phyloP scores from a whole-genome alignment of 2,329 filamentous ascomycete species.

The Claviceps cyperi region DNA sequence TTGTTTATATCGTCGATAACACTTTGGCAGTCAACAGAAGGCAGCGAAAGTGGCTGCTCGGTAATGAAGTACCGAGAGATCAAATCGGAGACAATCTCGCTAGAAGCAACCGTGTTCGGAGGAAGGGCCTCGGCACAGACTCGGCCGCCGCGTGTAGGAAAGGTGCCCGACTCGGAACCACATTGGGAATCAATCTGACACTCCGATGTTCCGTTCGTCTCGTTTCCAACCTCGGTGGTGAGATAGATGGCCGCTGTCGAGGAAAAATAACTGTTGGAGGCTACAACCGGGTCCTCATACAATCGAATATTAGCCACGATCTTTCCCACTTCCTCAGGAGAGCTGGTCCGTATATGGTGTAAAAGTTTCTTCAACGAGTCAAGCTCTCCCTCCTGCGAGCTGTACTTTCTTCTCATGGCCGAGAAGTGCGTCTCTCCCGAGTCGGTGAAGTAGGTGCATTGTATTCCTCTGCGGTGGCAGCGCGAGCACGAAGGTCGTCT shows the following conservation, averaged over 20 bases:
- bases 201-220: neutral
- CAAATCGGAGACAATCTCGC: neutral
- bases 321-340: neutral
- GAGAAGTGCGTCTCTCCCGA: constrained; percentile 2
- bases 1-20: constrained; percentile 1
- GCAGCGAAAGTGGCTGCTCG: neutral
- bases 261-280: neutral
- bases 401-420: constrained; percentile 2
- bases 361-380: neutral
- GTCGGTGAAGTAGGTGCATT: constrained; percentile 1
- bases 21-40: neutral
- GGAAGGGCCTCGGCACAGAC: neutral
- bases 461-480: neutral
- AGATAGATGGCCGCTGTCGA: neutral
- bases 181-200: neutral
- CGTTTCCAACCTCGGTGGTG: neutral
- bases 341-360: neutral
- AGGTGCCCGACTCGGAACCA: neutral
- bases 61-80: neutral
- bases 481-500: constrained; percentile 2
- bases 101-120: neutral
- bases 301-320: neutral
- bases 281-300: neutral
- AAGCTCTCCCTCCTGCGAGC: neutral
- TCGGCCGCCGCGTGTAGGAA: neutral